Percentiles rank a stretch among this genome's conserved stretches.
phyloP scores from a whole-genome alignment of 169 alveolate genomes.

The Cryptosporidium tyzzeri region DNA sequence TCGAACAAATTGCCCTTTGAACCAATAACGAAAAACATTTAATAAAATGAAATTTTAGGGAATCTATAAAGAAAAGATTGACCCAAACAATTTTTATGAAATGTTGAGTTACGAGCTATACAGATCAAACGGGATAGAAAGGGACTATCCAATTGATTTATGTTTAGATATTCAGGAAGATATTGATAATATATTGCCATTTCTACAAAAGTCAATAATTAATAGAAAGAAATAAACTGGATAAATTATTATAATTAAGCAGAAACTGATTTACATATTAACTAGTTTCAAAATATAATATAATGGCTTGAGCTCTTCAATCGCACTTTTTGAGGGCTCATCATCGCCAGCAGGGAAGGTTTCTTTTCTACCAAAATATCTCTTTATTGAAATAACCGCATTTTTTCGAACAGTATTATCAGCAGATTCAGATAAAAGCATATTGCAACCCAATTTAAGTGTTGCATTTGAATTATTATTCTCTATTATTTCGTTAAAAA shows the following conservation, averaged over 20 bases:
- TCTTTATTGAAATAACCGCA: conserved; percentile 28
- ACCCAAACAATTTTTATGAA: conserved; percentile 22
- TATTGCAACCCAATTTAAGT: conserved; percentile 37
- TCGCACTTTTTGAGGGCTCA: background rate
- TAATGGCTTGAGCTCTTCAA: conserved; percentile 44
- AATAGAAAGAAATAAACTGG: background rate
- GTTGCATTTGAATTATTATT: background rate
- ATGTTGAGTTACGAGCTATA: conserved; percentile 27
- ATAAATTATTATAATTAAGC: background rate
- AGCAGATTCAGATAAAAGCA: conserved; percentile 44
- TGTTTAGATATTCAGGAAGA: conserved; percentile 22
- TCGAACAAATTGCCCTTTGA: background rate
- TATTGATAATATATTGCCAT: conserved; percentile 46
- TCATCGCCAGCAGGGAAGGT: background rate
- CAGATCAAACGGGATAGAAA: conserved; percentile 48
- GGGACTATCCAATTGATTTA: conserved; percentile 46
- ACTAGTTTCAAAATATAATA: conserved; percentile 41
- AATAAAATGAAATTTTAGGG: background rate
- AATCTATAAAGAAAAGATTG: background rate
- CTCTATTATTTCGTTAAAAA: conserved; percentile 16
- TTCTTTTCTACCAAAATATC: background rate
- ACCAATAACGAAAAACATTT: background rate
- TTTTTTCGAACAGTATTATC: conserved; percentile 14
- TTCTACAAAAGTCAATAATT: conserved; percentile 28
- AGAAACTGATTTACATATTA: background rate